Percentiles rank a stretch among this genome's conserved stretches.
Evolutionary conservation across 352 stramenopile genomes (phyloP).

Genomic region (Pythium aphanidermatum): DNA sequence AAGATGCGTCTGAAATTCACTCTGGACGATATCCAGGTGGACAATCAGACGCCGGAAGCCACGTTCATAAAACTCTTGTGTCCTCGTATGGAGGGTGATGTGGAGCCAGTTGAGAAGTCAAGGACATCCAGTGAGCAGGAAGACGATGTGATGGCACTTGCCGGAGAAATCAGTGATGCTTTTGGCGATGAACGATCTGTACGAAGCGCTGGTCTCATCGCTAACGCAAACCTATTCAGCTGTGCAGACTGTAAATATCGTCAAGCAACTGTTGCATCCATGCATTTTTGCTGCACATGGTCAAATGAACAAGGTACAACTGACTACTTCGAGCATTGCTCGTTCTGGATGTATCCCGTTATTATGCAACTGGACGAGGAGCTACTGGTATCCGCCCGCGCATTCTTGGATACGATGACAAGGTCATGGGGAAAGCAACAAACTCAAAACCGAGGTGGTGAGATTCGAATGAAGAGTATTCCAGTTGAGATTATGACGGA

Average conservation of each 20-base stretch:
- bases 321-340: slow-evolving; percentile 88
- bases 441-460: slow-evolving; percentile 58
- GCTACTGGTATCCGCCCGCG: slow-evolving; percentile 58
- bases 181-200: slow-evolving; percentile 13
- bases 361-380: slow-evolving; percentile 86
- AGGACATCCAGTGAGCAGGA: slow-evolving; percentile 21
- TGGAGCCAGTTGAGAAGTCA: slow-evolving; percentile 30
- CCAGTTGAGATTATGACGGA: slow-evolving; percentile 80
- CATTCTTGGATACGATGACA: slow-evolving; percentile 67
- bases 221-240: slow-evolving; percentile 67
- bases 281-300: slow-evolving; percentile 88
- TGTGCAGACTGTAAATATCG: slow-evolving; percentile 83
- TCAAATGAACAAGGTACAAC: slow-evolving; percentile 86
- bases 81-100: slow-evolving; percentile 54
- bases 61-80: slow-evolving; percentile 83
- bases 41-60: slow-evolving; percentile 82
- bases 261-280: slow-evolving; percentile 65
- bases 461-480: slow-evolving; percentile 79
- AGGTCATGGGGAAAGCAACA: slow-evolving; percentile 55
- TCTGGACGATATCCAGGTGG: slow-evolving; percentile 79
- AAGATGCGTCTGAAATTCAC: slow-evolving; percentile 86
- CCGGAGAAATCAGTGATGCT: slow-evolving; percentile 13
- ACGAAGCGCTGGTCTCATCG: slow-evolving; percentile 37
- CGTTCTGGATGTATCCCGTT: slow-evolving; percentile 81
- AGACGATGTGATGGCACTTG: not conserved